Conservation (phyloP, 2,329 filamentous ascomycete genomes). For the Knoxdaviesia capensis region DNA sequence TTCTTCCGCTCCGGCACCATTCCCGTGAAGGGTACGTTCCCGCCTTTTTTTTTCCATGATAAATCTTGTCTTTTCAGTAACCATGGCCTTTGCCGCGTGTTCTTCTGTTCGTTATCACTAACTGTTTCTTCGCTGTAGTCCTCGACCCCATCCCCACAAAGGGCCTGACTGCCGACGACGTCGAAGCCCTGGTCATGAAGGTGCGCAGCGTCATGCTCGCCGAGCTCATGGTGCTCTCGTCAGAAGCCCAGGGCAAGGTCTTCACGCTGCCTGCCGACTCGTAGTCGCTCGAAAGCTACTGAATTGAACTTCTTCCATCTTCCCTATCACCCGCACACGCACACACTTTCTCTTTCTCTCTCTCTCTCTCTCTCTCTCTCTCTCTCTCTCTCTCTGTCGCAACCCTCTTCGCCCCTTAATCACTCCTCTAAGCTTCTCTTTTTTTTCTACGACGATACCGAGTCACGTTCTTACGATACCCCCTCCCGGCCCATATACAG, state of each 20-base stretch:
- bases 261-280: constrained; percentile 4
- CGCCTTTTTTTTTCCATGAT: not conserved
- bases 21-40: constrained; percentile 49
- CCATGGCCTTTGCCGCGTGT: not conserved
- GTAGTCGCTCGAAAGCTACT: not conserved
- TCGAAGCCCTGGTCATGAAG: constrained; percentile 48
- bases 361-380: no score
- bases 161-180: constrained; percentile 52
- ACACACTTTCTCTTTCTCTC: no score
- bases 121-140: constrained; percentile 24
- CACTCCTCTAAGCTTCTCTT: no score
- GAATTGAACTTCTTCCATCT: no score
- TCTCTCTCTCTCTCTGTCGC: no score
- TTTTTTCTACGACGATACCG: not conserved
- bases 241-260: constrained; percentile 22
- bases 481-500: not conserved
- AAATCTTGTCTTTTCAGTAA: not conserved
- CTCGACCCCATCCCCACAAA: constrained; percentile 63
- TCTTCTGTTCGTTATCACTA: not conserved
- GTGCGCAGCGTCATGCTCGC: constrained; percentile 60
- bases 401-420: no score
- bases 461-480: not conserved
- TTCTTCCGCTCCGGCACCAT: constrained; percentile 51
- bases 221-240: constrained; percentile 35
- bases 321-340: no score